Evolutionary conservation across 2,329 filamentous ascomycete species (phyloP), one percentile per base, ranked within the genome.

Genomic region (Cercospora berteroae): DNA sequence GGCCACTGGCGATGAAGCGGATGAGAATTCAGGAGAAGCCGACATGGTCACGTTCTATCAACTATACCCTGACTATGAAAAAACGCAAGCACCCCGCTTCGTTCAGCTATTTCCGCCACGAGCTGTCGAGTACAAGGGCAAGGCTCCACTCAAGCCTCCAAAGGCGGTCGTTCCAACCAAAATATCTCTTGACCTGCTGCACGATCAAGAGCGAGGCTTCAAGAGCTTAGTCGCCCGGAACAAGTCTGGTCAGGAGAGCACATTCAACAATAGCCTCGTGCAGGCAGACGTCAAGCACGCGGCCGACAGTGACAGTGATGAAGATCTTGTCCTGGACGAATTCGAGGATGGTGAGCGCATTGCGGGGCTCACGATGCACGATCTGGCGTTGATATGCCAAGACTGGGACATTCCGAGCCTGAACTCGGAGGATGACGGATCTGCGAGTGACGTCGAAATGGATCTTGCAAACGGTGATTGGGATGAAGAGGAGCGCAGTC

Each of bases 111-210:
- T 99, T 39, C 92, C 92, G 2, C 89, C 90, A 5, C 93, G 94
- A 78, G 89, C 89, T 72, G 90, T 93, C 1, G 85, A 88, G 64
- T 94, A 91, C 79, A 85, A 91, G 69, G 89, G 90, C 65, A 95
- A 97, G 79, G 87, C 88, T 44, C 93, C 94, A 0, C 71, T 84
- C 1, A 96, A 93, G 79, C 89, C 89, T 48, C 92, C 93, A 0
- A 95, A 94, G 79, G 85, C 92, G 16, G 84, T 98, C 3, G 86
- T 93, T 5, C 93, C 93, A 0, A 94, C 90, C 20, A 99, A 99
- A 79, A 85, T 97, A 65, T 93, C 88, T 69, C 84, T 99, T 13
- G 95, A 99, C 69, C 83, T 98, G 36, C 90, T 92, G 2, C 85
- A 87, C 57, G 95, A 98, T 74, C 91, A 96, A 72, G 92, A 96